phyloP scores from a whole-genome alignment of 345 rosid genomes.

The Sisymbrium irio region DNA sequence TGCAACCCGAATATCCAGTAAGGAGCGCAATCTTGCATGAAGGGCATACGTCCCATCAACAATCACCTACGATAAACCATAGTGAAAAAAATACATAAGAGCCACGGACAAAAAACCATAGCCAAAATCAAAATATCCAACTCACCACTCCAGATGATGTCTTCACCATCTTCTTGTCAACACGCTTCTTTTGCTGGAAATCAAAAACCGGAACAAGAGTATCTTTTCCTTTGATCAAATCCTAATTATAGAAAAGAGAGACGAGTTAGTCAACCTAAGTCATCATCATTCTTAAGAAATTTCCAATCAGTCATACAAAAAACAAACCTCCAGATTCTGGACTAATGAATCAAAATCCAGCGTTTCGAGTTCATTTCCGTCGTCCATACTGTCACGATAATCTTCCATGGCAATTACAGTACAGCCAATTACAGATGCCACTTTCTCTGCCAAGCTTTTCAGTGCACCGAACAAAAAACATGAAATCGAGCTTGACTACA shows the following conservation, averaged over 20 bases:
- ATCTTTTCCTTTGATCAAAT: slow-evolving; percentile 72
- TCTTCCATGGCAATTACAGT: slow-evolving; percentile 97
- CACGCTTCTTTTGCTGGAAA: slow-evolving; percentile 73
- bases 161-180: slow-evolving; percentile 56
- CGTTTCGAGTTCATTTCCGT: slow-evolving; percentile 80
- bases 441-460: slow-evolving; percentile 98
- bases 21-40: slow-evolving; percentile 89
- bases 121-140: slow-evolving; percentile 9
- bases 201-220: slow-evolving; percentile 76
- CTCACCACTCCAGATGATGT: slow-evolving; percentile 85
- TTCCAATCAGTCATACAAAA: slow-evolving; percentile 5
- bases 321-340: slow-evolving; percentile 70
- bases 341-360: slow-evolving; percentile 85
- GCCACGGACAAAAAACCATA: slow-evolving; percentile 7
- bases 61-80: slow-evolving; percentile 57
- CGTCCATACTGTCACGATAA: slow-evolving; percentile 76
- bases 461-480: slow-evolving; percentile 23
- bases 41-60: slow-evolving; percentile 98
- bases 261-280: slow-evolving; percentile 7
- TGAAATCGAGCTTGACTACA: slow-evolving; percentile 4
- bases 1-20: slow-evolving; percentile 98
- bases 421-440: slow-evolving; percentile 94
- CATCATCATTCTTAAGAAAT: not conserved
- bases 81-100: slow-evolving; percentile 4
- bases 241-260: slow-evolving; percentile 49